Evolutionary conservation across 768 basidiomycete species (phyloP).

Genomic region (Agrocybe pediades): DNA sequence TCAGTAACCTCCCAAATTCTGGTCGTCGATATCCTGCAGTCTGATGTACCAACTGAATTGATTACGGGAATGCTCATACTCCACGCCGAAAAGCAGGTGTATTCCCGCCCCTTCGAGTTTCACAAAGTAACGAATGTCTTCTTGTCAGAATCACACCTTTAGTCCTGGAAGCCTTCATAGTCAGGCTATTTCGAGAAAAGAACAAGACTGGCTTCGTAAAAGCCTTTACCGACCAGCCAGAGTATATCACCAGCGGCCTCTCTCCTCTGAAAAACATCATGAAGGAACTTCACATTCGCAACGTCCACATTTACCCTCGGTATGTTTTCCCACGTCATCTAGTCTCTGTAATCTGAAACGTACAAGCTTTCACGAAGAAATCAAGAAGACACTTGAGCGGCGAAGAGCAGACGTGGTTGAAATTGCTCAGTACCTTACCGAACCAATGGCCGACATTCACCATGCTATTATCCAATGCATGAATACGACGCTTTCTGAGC

Average conservation of each 20-base stretch:
- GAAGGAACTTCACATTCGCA: slow-evolving; percentile 87
- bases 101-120: background rate
- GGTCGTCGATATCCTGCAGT: slow-evolving; percentile 91
- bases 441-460: slow-evolving; percentile 91
- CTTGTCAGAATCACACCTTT: slow-evolving; percentile 76
- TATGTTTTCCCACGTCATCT: slow-evolving; percentile 27
- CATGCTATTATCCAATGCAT: slow-evolving; percentile 92
- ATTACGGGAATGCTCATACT: slow-evolving; percentile 90
- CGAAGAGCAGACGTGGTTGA: slow-evolving; percentile 92
- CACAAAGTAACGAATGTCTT: background rate
- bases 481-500: slow-evolving; percentile 83
- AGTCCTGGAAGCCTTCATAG: slow-evolving; percentile 89
- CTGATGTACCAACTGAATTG: slow-evolving; percentile 79
- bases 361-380: slow-evolving; percentile 83
- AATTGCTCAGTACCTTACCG: slow-evolving; percentile 82
- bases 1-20: slow-evolving; percentile 94
- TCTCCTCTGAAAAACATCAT: slow-evolving; percentile 91
- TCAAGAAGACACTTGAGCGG: slow-evolving; percentile 80
- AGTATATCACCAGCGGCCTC: slow-evolving; percentile 89
- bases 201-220: slow-evolving; percentile 93
- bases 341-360: background rate
- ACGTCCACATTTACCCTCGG: slow-evolving; percentile 94
- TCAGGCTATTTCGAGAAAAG: slow-evolving; percentile 86
- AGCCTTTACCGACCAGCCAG: slow-evolving; percentile 96
- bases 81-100: slow-evolving; percentile 82